phyloP scores from a whole-genome alignment of 2,329 filamentous ascomycete genomes.

The Incumbomyces lentus region DNA sequence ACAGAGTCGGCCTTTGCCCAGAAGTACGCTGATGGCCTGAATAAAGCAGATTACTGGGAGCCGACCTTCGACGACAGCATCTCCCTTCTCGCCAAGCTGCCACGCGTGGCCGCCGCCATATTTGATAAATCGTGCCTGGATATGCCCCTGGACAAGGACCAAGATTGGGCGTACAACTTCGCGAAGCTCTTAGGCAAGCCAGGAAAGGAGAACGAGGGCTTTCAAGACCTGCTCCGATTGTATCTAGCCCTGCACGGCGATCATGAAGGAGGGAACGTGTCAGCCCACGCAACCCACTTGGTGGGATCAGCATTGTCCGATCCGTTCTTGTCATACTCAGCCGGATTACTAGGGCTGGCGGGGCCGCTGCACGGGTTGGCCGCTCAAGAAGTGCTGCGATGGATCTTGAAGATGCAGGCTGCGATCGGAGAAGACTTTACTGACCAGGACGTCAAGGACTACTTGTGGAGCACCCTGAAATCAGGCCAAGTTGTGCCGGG shows the following conservation, averaged over 20 bases:
- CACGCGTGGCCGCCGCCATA: slow-evolving; percentile 92
- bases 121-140: slow-evolving; percentile 76
- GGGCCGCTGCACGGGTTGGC: slow-evolving; percentile 90
- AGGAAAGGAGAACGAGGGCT: slow-evolving; percentile 77
- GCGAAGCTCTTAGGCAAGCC: slow-evolving; percentile 89
- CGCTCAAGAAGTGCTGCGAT: slow-evolving; percentile 92
- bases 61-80: slow-evolving; percentile 94
- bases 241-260: slow-evolving; percentile 96
- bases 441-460: slow-evolving; percentile 72
- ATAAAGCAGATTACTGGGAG: slow-evolving; percentile 98
- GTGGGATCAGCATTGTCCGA: slow-evolving; percentile 91
- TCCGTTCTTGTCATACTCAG: slow-evolving; percentile 90
- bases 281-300: slow-evolving; percentile 86
- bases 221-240: slow-evolving; percentile 86
- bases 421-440: slow-evolving; percentile 67
- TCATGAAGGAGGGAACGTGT: slow-evolving; percentile 96
- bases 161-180: slow-evolving; percentile 99
- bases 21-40: slow-evolving; percentile 79
- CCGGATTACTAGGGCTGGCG: slow-evolving; percentile 86
- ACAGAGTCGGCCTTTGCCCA: slow-evolving; percentile 90
- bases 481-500: slow-evolving; percentile 89
- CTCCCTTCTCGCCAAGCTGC: slow-evolving; percentile 86
- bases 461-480: slow-evolving; percentile 88
- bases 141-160: slow-evolving; percentile 65
- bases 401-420: slow-evolving; percentile 93